Evolutionary conservation across 2,329 filamentous ascomycete genomes (phyloP).

Genomic region (Aspergillus awamori): DNA sequence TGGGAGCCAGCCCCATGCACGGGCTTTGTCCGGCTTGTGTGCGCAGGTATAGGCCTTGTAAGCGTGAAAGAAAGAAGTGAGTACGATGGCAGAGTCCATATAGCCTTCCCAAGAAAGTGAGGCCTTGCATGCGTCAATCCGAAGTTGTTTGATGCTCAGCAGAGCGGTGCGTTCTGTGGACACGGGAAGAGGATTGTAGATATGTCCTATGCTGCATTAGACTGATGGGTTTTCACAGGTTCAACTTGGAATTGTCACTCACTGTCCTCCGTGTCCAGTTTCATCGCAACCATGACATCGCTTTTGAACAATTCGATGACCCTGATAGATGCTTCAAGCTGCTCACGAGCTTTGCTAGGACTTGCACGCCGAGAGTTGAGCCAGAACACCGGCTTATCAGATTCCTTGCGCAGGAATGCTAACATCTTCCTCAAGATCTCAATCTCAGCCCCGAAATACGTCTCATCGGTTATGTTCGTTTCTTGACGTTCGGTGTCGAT

Average conservation of each 20-base stretch:
- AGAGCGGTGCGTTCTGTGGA: constrained; percentile 16
- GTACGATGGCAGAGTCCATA: constrained; percentile 20
- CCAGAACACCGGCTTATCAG: constrained; percentile 21
- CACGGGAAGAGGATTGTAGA: constrained; percentile 18
- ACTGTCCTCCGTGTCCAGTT: constrained; percentile 19
- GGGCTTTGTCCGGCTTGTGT: constrained; percentile 20
- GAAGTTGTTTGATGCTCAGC: constrained; percentile 23
- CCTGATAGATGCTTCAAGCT: constrained; percentile 23
- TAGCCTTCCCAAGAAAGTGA: constrained; percentile 23
- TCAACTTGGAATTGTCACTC: constrained; percentile 7
- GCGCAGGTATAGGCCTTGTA: constrained; percentile 23
- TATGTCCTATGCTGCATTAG: constrained; percentile 15
- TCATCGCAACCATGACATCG: constrained; percentile 17
- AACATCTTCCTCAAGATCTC: constrained; percentile 28
- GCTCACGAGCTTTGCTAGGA: constrained; percentile 15
- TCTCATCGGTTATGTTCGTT: constrained; percentile 20
- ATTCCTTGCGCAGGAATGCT: constrained; percentile 24
- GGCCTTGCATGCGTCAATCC: constrained; percentile 24
- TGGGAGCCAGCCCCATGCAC: constrained; percentile 24
- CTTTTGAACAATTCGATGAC: constrained; percentile 29
- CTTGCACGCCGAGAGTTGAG: constrained; percentile 18
- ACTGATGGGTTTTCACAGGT: neutral
- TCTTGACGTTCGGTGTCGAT: constrained; percentile 1
- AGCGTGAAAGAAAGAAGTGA: constrained; percentile 24
- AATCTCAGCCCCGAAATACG: constrained; percentile 24